Conservation (phyloP, 2,329 filamentous ascomycete species). For the Curvularia sp. region DNA sequence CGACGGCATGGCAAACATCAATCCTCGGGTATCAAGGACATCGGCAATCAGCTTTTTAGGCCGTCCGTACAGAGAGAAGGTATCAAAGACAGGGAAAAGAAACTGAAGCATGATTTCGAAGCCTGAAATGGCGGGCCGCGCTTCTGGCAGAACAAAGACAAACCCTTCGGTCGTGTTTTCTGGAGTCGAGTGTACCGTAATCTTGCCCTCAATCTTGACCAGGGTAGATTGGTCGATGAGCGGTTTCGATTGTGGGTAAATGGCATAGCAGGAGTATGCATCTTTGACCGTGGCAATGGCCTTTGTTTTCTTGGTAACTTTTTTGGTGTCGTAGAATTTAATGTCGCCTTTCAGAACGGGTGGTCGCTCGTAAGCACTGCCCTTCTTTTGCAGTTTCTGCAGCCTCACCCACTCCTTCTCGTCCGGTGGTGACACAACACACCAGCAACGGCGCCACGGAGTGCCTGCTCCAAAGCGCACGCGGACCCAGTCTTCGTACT, state of each 20-base stretch:
- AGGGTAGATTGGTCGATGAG: slow-evolving; percentile 94
- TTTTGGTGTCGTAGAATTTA: slow-evolving; percentile 90
- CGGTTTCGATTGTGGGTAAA: slow-evolving; percentile 93
- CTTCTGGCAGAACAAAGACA: slow-evolving; percentile 97
- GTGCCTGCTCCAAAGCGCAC: slow-evolving; percentile 96
- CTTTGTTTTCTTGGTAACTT: slow-evolving; percentile 87
- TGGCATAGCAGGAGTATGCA: slow-evolving; percentile 89
- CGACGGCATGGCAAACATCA: slow-evolving; percentile 98
- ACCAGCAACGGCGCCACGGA: slow-evolving; percentile 96
- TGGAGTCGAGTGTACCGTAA: slow-evolving; percentile 83
- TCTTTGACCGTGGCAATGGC: slow-evolving; percentile 93
- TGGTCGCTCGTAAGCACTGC: slow-evolving; percentile 80
- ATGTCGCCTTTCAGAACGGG: slow-evolving; percentile 83
- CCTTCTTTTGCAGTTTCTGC: slow-evolving; percentile 83
- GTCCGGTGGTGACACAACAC: slow-evolving; percentile 88
- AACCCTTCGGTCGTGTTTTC: slow-evolving; percentile 87
- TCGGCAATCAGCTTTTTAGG: slow-evolving; percentile 87
- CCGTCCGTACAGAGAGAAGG: slow-evolving; percentile 88
- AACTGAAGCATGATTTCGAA: slow-evolving; percentile 96
- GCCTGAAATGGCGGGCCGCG: slow-evolving; percentile 86
- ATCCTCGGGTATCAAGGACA: slow-evolving; percentile 80
- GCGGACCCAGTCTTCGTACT: slow-evolving; percentile 89
- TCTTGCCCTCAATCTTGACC: slow-evolving; percentile 89
- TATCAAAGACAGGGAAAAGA: slow-evolving; percentile 92
- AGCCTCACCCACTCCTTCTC: slow-evolving; percentile 89